Percentiles rank a stretch among this genome's conserved stretches.
These are phyloP conservation scores for Citropsis articulata DNA, from an alignment of 345 rosid species.

Conservation along the genomic window DNA sequence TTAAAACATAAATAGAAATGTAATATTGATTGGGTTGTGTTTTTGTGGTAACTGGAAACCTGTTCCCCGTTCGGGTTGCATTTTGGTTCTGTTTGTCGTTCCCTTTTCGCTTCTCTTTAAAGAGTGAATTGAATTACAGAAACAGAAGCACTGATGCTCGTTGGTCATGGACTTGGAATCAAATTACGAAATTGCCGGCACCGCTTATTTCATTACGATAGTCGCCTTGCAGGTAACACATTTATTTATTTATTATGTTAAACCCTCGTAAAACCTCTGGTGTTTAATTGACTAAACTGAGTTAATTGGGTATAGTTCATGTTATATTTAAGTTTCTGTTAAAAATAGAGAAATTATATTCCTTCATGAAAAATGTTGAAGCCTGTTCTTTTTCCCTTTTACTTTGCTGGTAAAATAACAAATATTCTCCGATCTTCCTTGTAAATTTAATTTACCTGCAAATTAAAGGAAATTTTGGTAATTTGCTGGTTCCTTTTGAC, in stretches of 20 bases:
- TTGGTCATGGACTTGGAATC: constrained; percentile 49
- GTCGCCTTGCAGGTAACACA: constrained; percentile 70
- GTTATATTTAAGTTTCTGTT: neutral
- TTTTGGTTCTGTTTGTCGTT: too few species aligned
- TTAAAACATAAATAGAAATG: neutral
- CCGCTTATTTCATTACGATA: constrained; percentile 68
- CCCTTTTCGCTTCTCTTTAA: neutral
- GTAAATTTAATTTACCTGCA: neutral
- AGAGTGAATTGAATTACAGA: neutral
- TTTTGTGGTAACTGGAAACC: neutral
- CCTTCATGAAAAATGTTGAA: neutral
- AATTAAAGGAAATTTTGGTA: neutral
- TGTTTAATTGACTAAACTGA: neutral
- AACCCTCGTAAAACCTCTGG: constrained; percentile 2
- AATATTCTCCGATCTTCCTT: neutral
- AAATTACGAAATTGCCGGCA: constrained; percentile 47
- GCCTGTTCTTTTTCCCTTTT: neutral
- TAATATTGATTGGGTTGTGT: neutral
- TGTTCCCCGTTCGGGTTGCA: neutral
- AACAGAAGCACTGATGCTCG: neutral
- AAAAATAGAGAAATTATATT: neutral
- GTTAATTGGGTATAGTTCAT: neutral
- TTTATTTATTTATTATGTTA: neutral
- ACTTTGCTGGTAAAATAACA: neutral
- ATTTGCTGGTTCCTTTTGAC: neutral